Conservation (phyloP, 2,329 filamentous ascomycete genomes). For the Clonostachys rosea region DNA sequence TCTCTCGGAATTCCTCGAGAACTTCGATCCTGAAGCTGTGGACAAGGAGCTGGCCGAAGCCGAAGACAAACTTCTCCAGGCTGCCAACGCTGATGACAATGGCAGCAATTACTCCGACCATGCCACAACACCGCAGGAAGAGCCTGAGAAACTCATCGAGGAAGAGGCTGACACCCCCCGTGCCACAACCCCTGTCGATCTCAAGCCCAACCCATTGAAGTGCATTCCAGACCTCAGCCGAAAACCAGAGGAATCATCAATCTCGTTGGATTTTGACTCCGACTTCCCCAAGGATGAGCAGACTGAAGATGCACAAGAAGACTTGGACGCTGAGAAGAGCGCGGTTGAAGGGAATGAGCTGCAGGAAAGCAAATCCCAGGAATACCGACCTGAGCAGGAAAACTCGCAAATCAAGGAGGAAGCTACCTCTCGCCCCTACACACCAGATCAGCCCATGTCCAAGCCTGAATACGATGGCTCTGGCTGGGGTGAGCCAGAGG, state of each 20-base stretch:
- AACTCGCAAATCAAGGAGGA: slow-evolving; percentile 14
- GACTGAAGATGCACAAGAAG: slow-evolving; percentile 20
- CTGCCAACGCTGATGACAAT: slow-evolving; percentile 22
- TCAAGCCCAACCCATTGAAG: slow-evolving; percentile 8
- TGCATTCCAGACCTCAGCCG: slow-evolving; percentile 30
- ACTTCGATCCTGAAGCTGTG: slow-evolving; percentile 34
- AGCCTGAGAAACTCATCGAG: slow-evolving; percentile 20
- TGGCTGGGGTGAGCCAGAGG: slow-evolving; percentile 51
- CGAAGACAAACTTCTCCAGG: slow-evolving; percentile 30
- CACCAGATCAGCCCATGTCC: slow-evolving; percentile 40
- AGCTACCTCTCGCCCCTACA: slow-evolving; percentile 35
- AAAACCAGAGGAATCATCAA: slow-evolving; percentile 25
- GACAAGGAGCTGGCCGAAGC: slow-evolving; percentile 34
- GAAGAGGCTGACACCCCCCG: slow-evolving; percentile 50
- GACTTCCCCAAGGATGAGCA: slow-evolving; percentile 36
- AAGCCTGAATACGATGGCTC: slow-evolving; percentile 62
- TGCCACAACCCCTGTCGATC: slow-evolving; percentile 18
- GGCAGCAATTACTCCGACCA: slow-evolving; percentile 29
- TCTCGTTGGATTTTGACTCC: slow-evolving; percentile 37
- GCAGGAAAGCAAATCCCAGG: no score
- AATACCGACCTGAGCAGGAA: slow-evolving; percentile 8
- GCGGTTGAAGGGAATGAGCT: neutral
- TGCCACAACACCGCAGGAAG: slow-evolving; percentile 11
- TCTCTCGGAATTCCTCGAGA: slow-evolving; percentile 54
- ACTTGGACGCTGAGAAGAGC: slow-evolving; percentile 1